Evolutionary conservation across 1,284 basidiomycete genomes (phyloP).

Genomic region (Ganoderma lingzhi): DNA sequence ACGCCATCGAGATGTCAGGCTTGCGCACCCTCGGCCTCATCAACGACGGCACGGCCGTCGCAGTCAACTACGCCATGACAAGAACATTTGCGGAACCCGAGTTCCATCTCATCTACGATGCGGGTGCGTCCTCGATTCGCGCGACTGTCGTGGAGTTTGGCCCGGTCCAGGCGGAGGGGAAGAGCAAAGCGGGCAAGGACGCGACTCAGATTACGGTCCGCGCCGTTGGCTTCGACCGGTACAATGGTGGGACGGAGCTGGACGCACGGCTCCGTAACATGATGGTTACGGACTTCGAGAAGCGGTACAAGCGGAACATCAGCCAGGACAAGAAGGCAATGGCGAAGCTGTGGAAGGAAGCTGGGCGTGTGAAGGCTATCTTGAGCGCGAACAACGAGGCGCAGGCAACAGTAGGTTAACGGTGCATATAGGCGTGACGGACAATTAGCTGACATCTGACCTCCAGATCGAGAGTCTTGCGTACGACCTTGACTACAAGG

Average conservation of each 20-base stretch:
- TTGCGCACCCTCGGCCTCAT: constrained; percentile 86
- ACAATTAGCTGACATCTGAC: constrained; percentile 15
- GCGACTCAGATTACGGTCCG: constrained; percentile 81
- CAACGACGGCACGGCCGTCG: constrained; percentile 93
- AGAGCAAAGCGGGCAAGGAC: constrained; percentile 59
- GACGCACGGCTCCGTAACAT: constrained; percentile 88
- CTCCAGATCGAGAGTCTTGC: constrained; percentile 85
- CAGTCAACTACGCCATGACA: constrained; percentile 97
- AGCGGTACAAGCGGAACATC: constrained; percentile 70
- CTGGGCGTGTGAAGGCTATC: constrained; percentile 90
- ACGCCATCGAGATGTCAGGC: constrained; percentile 92
- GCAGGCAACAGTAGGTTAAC: constrained; percentile 64
- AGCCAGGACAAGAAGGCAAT: constrained; percentile 85
- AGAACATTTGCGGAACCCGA: constrained; percentile 85
- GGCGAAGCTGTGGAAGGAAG: constrained; percentile 95
- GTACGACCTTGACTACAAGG: constrained; percentile 91
- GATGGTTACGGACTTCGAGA: constrained; percentile 80
- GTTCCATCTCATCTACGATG: constrained; percentile 94
- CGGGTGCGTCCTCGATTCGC: constrained; percentile 87
- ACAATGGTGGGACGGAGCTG: constrained; percentile 83
- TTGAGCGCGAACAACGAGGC: constrained; percentile 93
- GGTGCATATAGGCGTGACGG: constrained; percentile 11
- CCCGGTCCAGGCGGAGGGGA: constrained; percentile 55
- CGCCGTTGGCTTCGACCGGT: constrained; percentile 85
- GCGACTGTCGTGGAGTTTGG: constrained; percentile 89